Base-by-base conservation (phyloP, 2,329 filamentous ascomycete species). In the Dryadomyces quercus-mongolicae region DNA sequence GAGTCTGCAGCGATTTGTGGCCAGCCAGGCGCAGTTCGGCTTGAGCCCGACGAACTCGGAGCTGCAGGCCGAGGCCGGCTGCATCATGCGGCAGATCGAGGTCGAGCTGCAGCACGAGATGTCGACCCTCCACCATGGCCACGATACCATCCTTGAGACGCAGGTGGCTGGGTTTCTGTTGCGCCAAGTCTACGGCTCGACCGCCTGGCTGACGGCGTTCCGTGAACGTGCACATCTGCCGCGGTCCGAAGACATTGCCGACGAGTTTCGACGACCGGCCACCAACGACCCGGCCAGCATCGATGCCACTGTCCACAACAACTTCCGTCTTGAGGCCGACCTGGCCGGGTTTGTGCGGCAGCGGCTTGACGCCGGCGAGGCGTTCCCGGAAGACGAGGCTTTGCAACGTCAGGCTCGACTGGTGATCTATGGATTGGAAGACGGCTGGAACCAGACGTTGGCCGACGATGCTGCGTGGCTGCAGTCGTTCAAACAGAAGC, bases 361-460 rank as follows among this genome's bases (percentile, higher is more conserved):
- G 2, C 75, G 77, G 58, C 66, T 71, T 16, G 63, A 68, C 0
- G 60, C 70, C 15, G 76, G 78, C 1, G 61, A 71, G 1, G 71
- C 76, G 49, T 75, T 77, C 0, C 58, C 54, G 0, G 71, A 71
- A 0, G 77, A 84, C 56, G 71, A 71, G 2, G 75, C 78, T 48
- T 63, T 84, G 43, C 80, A 82, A 60, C 68, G 68, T 31, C 70
- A 81, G 60, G 80, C 79, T 21, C 74, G 81, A 57, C 70, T 81
- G 52, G 80, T 83, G 60, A 79, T 84, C 21, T 83, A 81, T 64
- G 78, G 81, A 49, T 75, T 72, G 55, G 78, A 82, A 52, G 80
- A 84, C 59, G 74, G 74, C 10, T 83, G 80, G 79, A 83, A 83
- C 58, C 80, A 82, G 61, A 84, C 80, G 1, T 75, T 74, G 0